Evolutionary conservation across 495 filamentous ascomycete genomes (phyloP), one percentile per base, ranked within the genome.

Genomic region (Penicillium verhagenii): DNA sequence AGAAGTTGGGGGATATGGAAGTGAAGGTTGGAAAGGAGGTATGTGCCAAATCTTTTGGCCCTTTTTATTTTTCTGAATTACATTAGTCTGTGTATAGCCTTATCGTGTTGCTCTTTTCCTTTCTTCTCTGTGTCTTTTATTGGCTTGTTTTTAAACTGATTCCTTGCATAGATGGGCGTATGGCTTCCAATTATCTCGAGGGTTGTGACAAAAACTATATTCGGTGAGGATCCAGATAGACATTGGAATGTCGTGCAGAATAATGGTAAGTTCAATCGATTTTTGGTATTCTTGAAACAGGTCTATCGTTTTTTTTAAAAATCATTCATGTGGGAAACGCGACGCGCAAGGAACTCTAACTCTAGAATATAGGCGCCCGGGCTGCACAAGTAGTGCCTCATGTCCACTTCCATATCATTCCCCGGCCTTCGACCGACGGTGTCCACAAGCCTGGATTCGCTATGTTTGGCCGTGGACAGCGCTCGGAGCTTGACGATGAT

Each of bases 241-340:
- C 82, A 91, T 26, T 78, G 75, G 86, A 97, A 97, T 71, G 81
- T 96, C 19, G 89, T 96, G 55, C 91, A 96, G 75, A 97, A 97
- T 72, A 97, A 96, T 70, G 92, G 85, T 87, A 72, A 31, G 72
- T 71, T 56, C 39, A 0, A 8, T 33, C 6, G 3, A 21, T 39
- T 33, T 43, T 24, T 51, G 11, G 10, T 28, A 28, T 28, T 33
- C 14, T 33, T 33, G 9, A 33, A 13, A 4, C 14, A 0, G 11
- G 11, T 33, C 14, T 33, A 33, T 33, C 1, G 29, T 33, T 10
- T 35, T 14, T 16, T 4, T 5, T 43, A 6, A 21, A 10, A 43
- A 6, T 51, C 13, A 3, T 47, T 44, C 4, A 4, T 21, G 18
- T 6, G 18, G 13, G 37, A 20, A 21, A 42, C 21, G 16, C 20